phyloP scores from a whole-genome alignment of 176 grass and related monocot species.

The Carex scoparia region DNA sequence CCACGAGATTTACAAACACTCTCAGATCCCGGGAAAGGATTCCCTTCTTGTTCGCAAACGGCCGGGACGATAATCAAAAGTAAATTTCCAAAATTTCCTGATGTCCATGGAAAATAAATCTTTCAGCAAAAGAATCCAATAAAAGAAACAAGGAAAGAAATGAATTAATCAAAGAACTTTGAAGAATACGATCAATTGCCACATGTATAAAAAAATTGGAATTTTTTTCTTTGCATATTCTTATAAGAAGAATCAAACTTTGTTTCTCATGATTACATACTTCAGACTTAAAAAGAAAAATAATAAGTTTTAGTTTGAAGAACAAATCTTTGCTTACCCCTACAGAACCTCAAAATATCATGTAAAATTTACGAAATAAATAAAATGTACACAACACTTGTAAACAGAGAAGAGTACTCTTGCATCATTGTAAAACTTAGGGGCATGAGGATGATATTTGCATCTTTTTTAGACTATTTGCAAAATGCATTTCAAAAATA shows the following conservation, averaged over 20 bases:
- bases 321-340: not conserved
- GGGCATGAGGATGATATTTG: not conserved
- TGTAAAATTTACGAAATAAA: not conserved
- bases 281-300: not conserved
- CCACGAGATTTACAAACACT: conserved; percentile 44
- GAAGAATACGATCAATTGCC: conserved; percentile 1
- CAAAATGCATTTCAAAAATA: not conserved
- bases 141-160: not conserved
- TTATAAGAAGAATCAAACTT: not conserved
- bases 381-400: not conserved
- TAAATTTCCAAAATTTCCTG: conserved; percentile 84
- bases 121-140: not conserved
- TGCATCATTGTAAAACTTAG: not conserved
- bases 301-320: not conserved
- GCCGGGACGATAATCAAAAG: conserved; percentile 67
- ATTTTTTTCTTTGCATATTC: not conserved
- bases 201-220: not conserved
- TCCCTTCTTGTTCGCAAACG: conserved; percentile 66
- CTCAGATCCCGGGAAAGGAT: conserved; percentile 40
- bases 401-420: not conserved
- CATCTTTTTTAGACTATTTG: not conserved
- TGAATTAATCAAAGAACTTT: not conserved
- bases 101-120: not conserved
- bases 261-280: not conserved
- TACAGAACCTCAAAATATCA: not conserved